A percentile compares a stretch with the other conserved stretches of the same genome.
Conservation (phyloP, 768 basidiomycete species). For the Aureoboletus auriporus region DNA sequence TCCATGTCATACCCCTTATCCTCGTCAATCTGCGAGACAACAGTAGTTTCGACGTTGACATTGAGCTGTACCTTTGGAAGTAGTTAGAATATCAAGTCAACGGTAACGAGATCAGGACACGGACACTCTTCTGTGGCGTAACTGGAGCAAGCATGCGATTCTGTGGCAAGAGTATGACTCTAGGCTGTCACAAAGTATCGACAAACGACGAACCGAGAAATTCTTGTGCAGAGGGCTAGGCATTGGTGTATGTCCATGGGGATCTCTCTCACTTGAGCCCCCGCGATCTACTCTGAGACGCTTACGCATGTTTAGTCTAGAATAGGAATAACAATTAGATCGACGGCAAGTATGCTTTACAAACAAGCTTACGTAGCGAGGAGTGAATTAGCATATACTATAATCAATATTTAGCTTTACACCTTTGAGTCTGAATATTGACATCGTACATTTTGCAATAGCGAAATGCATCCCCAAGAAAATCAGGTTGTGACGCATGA, state of each 20-base stretch:
- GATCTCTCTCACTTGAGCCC: constrained; percentile 23
- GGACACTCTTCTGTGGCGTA: constrained; percentile 19
- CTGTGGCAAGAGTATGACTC: constrained; percentile 2
- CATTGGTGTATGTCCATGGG: constrained; percentile 7
- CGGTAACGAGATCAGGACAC: background rate
- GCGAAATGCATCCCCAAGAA: constrained; percentile 35
- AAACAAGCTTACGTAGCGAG: constrained; percentile 28
- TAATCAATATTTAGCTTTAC: background rate
- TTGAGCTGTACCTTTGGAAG: constrained; percentile 20
- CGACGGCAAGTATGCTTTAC: background rate
- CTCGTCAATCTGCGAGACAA: constrained; percentile 30
- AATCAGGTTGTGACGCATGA: constrained; percentile 33
- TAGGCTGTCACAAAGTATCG: background rate
- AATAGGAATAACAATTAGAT: background rate
- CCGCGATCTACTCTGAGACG: constrained; percentile 24
- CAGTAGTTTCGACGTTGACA: constrained; percentile 32
- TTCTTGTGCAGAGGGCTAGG: constrained; percentile 18
- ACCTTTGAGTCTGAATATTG: too few species aligned
- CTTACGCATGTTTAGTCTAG: constrained; percentile 30
- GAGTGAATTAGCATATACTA: constrained; percentile 32
- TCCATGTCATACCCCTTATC: constrained; percentile 22
- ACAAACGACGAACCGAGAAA: constrained; percentile 18
- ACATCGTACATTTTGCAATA: constrained; percentile 27
- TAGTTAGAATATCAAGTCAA: too few species aligned
- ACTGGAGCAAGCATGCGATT: constrained; percentile 21